Percentiles rank a stretch among this genome's conserved stretches.
Evolutionary conservation across 257 asterid species (phyloP).

Genomic region (Solanum chiquidenum): DNA sequence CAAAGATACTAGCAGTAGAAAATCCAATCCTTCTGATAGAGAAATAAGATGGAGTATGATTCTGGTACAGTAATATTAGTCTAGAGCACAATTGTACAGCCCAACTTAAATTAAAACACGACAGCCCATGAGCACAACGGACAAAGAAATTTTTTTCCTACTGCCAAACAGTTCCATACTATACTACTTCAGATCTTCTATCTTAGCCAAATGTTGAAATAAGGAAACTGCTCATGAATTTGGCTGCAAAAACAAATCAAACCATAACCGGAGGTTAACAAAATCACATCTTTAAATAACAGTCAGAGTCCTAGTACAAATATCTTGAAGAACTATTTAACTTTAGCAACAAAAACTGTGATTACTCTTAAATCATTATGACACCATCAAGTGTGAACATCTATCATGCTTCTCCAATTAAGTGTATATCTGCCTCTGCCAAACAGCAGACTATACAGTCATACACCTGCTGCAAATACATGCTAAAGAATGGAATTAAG

Average conservation of each 20-base stretch:
- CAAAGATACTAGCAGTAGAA: not conserved
- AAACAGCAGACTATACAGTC: not conserved
- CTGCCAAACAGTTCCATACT: not conserved
- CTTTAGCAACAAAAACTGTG: not conserved
- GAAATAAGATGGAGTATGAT: not conserved
- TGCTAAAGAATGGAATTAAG: not conserved
- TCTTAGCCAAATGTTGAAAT: constrained; percentile 80
- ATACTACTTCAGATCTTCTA: not conserved
- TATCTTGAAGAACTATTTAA: not conserved
- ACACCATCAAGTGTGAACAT: not conserved
- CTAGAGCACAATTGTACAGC: not conserved
- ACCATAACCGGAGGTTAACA: not conserved
- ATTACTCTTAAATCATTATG: not conserved
- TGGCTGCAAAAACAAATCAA: constrained; percentile 47
- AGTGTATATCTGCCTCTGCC: not conserved
- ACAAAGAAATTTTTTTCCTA: not conserved
- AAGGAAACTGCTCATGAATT: constrained; percentile 97
- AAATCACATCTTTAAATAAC: not conserved
- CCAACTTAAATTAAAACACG: not conserved
- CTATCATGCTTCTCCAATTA: not conserved
- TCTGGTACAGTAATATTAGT: not conserved
- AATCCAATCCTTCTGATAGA: not conserved
- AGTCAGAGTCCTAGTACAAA: not conserved
- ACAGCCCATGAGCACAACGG: not conserved
- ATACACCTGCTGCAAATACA: not conserved